Evolutionary conservation across 139 green algal species (phyloP), one percentile per base, ranked within the genome.

Genomic region (Chlamydomonas sp.): DNA sequence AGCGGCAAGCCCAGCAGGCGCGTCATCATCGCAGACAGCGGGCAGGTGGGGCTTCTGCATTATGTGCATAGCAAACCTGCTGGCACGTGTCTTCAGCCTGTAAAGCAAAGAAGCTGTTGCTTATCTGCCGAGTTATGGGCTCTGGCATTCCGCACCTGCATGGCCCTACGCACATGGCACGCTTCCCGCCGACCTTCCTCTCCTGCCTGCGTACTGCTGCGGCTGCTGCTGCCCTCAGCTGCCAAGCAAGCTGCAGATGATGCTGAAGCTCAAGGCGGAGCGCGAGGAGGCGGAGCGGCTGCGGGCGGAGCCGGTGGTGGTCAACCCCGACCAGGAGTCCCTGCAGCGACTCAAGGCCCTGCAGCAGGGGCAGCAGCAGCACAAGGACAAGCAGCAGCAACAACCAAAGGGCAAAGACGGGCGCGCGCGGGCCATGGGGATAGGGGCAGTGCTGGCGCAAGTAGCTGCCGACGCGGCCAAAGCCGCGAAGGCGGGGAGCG

Each of bases 311-410:
- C 91, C 91, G 1, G 77, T 91, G 57, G 89, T 90, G 66, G 61
- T 97, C 59, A 89, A 97, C 78, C 86, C 93, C 4, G 93, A 96
- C 58, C 86, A 90, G 62, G 95, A 97, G 77, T 92, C 93, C 0
- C 80, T 90, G n/a, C 66, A 80, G 31, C 91, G 95, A 15, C 86
- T 97, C 9, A 91, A 91, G 84, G 89, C 85, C 5, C 90, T 97
- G n/a, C 69, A 86, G 71, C 71, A 79, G 69, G 69, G 79, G 17
- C 20, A 73, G 90, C 88, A 93, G 20, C 88, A 90, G 78, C 69
- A 89, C 73, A 79, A 91, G 67, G 57, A 7, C 74, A 77, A 85
- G 12, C 75, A 67, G 66, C 61, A 85, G 60, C 16, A 67, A 2
- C 63, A 14, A 31, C 62, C 59, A 20, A 16, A 31, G 9, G 60